phyloP scores from a whole-genome alignment of 2,329 filamentous ascomycete species.

The Neurospora sp. region DNA sequence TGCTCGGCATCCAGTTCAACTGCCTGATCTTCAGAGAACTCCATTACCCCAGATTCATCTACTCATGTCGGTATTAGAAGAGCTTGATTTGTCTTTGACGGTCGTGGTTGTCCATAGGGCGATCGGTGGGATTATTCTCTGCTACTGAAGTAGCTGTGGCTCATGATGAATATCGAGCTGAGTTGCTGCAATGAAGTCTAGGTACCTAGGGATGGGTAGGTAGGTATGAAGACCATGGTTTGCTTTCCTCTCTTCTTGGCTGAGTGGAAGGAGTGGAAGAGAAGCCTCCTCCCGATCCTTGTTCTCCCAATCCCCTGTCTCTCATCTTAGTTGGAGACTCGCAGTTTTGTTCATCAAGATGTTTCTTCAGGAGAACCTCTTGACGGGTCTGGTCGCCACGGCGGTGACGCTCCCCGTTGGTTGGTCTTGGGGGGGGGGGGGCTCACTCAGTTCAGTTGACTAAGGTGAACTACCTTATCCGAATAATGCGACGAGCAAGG shows the following conservation, averaged over 20 bases:
- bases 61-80: background rate
- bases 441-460: constrained; percentile 24
- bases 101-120: background rate
- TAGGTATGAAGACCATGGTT: background rate
- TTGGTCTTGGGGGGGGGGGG: constrained; percentile 2
- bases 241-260: background rate
- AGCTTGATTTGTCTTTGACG: background rate
- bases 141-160: background rate
- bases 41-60: background rate
- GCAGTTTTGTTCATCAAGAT: too few relatives aligned
- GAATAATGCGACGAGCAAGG: constrained; percentile 26
- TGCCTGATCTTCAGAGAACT: background rate
- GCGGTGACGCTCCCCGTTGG: too few relatives aligned
- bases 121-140: background rate
- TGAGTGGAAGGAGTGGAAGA: background rate
- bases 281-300: background rate
- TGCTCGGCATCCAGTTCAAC: background rate
- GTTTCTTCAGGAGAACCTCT: too few relatives aligned
- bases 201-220: background rate
- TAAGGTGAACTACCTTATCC: constrained; percentile 27
- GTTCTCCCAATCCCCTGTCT: background rate
- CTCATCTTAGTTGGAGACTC: background rate
- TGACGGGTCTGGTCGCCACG: too few relatives aligned
- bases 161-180: background rate
- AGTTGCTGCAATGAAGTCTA: background rate